Conservation (phyloP, 78 protist species). For the Reticulomyxa filosa region DNA sequence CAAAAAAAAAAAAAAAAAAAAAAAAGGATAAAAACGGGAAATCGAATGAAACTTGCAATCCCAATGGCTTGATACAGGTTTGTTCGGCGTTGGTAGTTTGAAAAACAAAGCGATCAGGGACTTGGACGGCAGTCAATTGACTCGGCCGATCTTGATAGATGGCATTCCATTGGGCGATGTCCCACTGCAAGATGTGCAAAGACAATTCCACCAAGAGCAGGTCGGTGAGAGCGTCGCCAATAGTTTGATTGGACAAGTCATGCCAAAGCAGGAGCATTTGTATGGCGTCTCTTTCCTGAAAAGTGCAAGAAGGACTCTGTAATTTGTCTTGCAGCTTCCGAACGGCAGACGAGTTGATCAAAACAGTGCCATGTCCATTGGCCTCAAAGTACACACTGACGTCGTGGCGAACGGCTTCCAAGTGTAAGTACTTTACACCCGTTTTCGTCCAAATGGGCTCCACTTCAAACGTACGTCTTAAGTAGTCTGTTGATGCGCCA, state of each 20-base stretch:
- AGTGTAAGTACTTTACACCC: slow-evolving; percentile 60
- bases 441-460: slow-evolving; percentile 14
- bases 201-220: slow-evolving; percentile 31
- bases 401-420: slow-evolving; percentile 25
- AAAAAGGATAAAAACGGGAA: too few relatives aligned
- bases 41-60: too few relatives aligned
- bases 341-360: not conserved
- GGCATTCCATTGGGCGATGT: too few relatives aligned
- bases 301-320: not conserved
- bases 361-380: slow-evolving; percentile 55
- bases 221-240: slow-evolving; percentile 50
- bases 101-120: too few relatives aligned
- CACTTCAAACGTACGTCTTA: not conserved
- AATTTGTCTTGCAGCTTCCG: not conserved
- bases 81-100: too few relatives aligned
- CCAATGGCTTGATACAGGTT: too few relatives aligned
- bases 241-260: slow-evolving; percentile 6
- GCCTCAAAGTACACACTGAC: slow-evolving; percentile 65
- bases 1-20: too few relatives aligned
- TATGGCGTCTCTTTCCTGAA: not conserved
- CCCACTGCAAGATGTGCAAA: too few relatives aligned
- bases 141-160: too few relatives aligned
- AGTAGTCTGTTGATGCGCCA: not conserved
- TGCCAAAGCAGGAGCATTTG: not conserved
- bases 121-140: too few relatives aligned